Evolutionary conservation across 352 stramenopile species (phyloP), one percentile per base, ranked within the genome.

Genomic region (Globisporangium perplexum): DNA sequence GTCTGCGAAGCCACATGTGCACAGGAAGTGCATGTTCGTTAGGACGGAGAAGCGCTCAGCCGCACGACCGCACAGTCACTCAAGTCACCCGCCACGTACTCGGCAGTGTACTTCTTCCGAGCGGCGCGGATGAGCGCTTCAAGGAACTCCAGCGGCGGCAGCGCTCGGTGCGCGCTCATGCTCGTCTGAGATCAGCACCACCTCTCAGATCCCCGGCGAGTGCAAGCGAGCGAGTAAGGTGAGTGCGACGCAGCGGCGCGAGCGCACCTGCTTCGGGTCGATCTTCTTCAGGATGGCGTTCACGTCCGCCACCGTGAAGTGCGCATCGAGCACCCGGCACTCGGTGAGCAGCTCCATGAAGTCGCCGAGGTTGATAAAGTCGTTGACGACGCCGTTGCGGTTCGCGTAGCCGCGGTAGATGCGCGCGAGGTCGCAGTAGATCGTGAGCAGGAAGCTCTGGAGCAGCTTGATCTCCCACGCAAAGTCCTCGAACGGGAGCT

Each of bases 351-450:
- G 59, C 53, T 85, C 74, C 1, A 69, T 60, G 14, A 90, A 65
- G 20, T 88, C 77, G 10, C 66, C 77, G 11, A 86, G 53, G 3
- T 46, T 83, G 53, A 90, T 84, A 4, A 64, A 63, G 11, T 78
- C 59, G 36, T 70, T 74, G 14, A 55, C 58, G n/a, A 60, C 36
- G 31, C 71, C 66, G 1, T 50, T 55, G 30, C 77, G 76, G 42
- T 66, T 79, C 24, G 77, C 69, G 31, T 86, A 92, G 24, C 74
- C 74, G 1, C 78, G 70, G 45, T 90, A 92, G 50, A 90, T 92
- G 7, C 81, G 74, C 28, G 70, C 78, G 15, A 92, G 67, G 48
- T 90, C 81, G 53, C 76, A 86, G 62, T 84, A 75, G 49, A 86
- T 73, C 11, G 74, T 87, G 30, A 74, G 59, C 18, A 91, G 49